Evolutionary conservation across 2,329 filamentous ascomycete genomes (phyloP), one percentile per base, ranked within the genome.

Genomic region (Claviceps cyperi): DNA sequence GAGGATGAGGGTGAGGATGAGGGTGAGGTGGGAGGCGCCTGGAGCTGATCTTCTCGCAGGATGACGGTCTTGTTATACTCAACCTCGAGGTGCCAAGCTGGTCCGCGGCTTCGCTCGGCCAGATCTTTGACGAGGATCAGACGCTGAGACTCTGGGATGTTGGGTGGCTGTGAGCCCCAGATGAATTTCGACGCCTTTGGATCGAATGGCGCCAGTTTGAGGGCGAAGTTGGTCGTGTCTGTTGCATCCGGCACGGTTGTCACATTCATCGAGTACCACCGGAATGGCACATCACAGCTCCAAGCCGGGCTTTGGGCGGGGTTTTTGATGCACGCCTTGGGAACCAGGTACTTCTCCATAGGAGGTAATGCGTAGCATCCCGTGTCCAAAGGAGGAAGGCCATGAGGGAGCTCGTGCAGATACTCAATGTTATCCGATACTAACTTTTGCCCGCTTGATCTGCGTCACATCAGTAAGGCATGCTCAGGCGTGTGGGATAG

Each of bases 291-390:
- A 13, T 76, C 69, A 60, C 83, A 86, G 52, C 70, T 76, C 83
- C 83, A 86, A 1, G 81, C 76, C 47, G 70, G 62, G n/a, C 69
- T 66, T 56, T 81, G 74, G 0, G 62, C 69, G 0, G 72, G 67
- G 50, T 82, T 70, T 35, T 70, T 69, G 52, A 86, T 70, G 59
- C 83, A 86, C 0, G 71, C 69, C 40, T 69, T 72, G 15, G 77
- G 73, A 2, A 68, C 66, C 49, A 71, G 68, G 49, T 69, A 71
- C 3, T 73, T 66, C 44, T 71, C 66, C 4, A 80, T 64, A 4
- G 75, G 72, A 15, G 78, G 75, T n/a, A 86, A 61, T 21, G 66
- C 64, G 54, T 67, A 86, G 0, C 65, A 68, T 2, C 83, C 83
- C 3, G 70, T 73, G 1, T 74, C 69, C 32, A 83, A 68, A 2